Evolutionary conservation across 1,139 yeast genomes (phyloP).

Genomic region (Yamadazyma triangularis): DNA sequence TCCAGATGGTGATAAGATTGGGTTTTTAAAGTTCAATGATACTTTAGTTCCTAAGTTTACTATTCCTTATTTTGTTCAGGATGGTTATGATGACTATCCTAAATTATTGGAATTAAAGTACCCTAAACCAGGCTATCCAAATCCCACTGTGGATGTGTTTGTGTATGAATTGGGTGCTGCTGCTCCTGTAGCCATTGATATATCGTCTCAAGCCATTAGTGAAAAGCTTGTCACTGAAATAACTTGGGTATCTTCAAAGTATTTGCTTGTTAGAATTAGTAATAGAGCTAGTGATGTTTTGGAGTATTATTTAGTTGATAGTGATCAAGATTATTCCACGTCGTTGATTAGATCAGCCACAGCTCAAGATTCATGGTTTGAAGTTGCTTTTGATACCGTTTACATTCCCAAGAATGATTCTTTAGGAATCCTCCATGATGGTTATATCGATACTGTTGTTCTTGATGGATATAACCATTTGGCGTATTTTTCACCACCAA

Average conservation of each 20-base stretch:
- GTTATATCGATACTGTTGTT: slow-evolving; percentile 51
- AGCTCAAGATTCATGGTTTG: slow-evolving; percentile 61
- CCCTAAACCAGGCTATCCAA: slow-evolving; percentile 45
- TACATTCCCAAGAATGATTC: slow-evolving; percentile 60
- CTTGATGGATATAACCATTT: slow-evolving; percentile 52
- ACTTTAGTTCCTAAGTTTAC: slow-evolving; percentile 49
- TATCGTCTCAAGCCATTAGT: slow-evolving; percentile 20
- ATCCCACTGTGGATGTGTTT: slow-evolving; percentile 39
- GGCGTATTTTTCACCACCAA: slow-evolving; percentile 54
- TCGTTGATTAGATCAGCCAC: slow-evolving; percentile 31
- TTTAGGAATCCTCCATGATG: slow-evolving; percentile 41
- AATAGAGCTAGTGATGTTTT: slow-evolving; percentile 43
- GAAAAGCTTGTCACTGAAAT: slow-evolving; percentile 40
- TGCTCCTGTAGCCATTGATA: slow-evolving; percentile 14
- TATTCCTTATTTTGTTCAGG: slow-evolving; percentile 51
- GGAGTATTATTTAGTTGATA: slow-evolving; percentile 37
- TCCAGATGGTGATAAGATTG: slow-evolving; percentile 44
- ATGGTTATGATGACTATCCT: slow-evolving; percentile 40
- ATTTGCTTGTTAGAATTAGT: slow-evolving; percentile 34
- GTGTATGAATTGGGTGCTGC: slow-evolving; percentile 22
- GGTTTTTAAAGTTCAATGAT: slow-evolving; percentile 48
- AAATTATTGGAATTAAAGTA: slow-evolving; percentile 35
- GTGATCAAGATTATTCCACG: slow-evolving; percentile 17
- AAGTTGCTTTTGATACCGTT: slow-evolving; percentile 68
- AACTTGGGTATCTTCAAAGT: slow-evolving; percentile 35